Conservation (phyloP, 148 eudicot species). For the Fagopyrum tataricum region DNA sequence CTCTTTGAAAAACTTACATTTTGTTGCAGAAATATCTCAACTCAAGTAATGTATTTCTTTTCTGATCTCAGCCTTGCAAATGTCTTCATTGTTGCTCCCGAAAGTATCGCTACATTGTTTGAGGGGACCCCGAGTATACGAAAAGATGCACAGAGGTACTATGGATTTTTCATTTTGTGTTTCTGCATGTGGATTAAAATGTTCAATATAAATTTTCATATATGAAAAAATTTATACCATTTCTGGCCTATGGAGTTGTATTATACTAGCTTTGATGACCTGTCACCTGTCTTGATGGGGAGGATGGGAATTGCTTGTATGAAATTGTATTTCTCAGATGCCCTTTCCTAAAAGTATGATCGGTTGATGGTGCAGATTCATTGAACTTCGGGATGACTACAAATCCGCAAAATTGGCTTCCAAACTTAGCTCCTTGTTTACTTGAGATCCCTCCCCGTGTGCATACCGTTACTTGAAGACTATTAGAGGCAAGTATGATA, state of each 20-base stretch:
- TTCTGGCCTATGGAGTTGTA: no score
- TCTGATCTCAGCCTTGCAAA: conserved; percentile 68
- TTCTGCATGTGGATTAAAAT: background rate
- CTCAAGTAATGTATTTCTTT: background rate
- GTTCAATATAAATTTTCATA: background rate
- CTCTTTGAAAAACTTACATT: background rate
- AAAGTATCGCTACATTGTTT: conserved; percentile 81
- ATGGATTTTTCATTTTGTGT: background rate
- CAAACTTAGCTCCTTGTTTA: conserved; percentile 69
- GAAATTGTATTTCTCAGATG: background rate
- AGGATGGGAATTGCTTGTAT: background rate
- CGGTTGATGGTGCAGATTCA: conserved; percentile 51
- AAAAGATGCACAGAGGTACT: conserved; percentile 95
- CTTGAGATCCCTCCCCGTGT: background rate
- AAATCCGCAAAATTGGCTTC: conserved; percentile 91
- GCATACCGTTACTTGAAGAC: background rate
- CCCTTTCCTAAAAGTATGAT: background rate
- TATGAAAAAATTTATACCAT: background rate
- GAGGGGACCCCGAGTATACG: conserved; percentile 95
- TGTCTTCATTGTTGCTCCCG: conserved; percentile 98
- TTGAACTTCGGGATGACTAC: conserved; percentile 89
- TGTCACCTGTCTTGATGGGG: no score
- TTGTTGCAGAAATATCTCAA: background rate
- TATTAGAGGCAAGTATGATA: background rate
- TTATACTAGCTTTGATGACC: no score